Base-by-base conservation (phyloP, 805 yeast genomes). In the Sugiyamaella smithiae region DNA sequence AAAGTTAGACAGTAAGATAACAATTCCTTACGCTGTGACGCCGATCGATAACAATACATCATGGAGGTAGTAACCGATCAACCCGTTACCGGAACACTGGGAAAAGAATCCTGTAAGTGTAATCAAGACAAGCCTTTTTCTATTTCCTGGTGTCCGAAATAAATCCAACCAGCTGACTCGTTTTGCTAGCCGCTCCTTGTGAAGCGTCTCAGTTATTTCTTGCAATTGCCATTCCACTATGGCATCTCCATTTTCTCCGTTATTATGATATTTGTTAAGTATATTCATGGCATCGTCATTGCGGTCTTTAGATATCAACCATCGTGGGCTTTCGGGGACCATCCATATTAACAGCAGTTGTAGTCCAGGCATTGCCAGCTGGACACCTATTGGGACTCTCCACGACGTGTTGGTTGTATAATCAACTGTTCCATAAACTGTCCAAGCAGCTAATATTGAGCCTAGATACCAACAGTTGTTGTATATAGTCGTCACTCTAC, bases 391-490 rank as follows among this genome's bases (percentile, higher is more conserved):
- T 4, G 44, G 44, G 33, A 40, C 24, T 28, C 35, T 26, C 44
- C 44, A 23, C 7, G 29, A 26, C 7, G 29, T 26, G 11, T 26
- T 26, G 11, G 29, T 26, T 26, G 29, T 26, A 26, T 26, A 26
- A 26, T 26, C 11, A 7, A 26, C 29, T 26, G 29, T 14, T 78
- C 29, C 29, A 26, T 26, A 26, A 8, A 26, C 29, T 26, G 29
- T 26, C 29, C 29, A 26, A 11, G 29, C 76, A 5, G 81, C 77
- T 41, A 77, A 60, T 48, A 76, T 59, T n/a, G 80, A 78, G 40
- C 82, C 82, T 32, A 75, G 57, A 56, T 75, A 76, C 81, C 80
- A 76, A 53, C 72, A 71, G 16, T 55, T 69, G 60, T 78, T 78
- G 64, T 48, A 52, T 7, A 52, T 20, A 9, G 53, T 43, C 3